phyloP scores from a whole-genome alignment of 768 basidiomycete genomes.

The Tricholoma bakamatsutake region DNA sequence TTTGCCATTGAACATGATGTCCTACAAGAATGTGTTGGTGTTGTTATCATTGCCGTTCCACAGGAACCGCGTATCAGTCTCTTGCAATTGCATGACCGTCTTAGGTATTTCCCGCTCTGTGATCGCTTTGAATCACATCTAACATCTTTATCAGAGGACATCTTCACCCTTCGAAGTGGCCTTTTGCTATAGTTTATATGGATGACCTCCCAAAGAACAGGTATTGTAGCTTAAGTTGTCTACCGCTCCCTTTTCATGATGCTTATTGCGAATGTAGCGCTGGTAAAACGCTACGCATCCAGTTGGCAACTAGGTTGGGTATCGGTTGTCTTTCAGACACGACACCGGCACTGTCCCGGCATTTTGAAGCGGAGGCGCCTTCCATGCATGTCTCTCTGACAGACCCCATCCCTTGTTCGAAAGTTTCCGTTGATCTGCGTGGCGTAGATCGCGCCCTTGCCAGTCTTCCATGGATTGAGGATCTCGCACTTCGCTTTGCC shows the following conservation, averaged over 20 bases:
- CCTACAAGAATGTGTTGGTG: slow-evolving; percentile 41
- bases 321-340: slow-evolving; percentile 30
- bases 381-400: slow-evolving; percentile 24
- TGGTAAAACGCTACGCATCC: slow-evolving; percentile 43
- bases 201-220: slow-evolving; percentile 40
- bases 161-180: slow-evolving; percentile 46
- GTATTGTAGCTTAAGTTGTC: slow-evolving; percentile 8
- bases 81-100: slow-evolving; percentile 34
- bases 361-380: slow-evolving; percentile 34
- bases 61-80: slow-evolving; percentile 31
- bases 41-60: slow-evolving; percentile 33
- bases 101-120: slow-evolving; percentile 23
- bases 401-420: slow-evolving; percentile 31
- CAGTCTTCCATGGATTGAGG: slow-evolving; percentile 24
- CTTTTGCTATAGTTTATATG: slow-evolving; percentile 42
- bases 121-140: neutral
- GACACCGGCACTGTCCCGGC: slow-evolving; percentile 30
- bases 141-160: slow-evolving; percentile 25
- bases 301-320: slow-evolving; percentile 34
- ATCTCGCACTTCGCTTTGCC: slow-evolving; percentile 27
- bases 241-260: neutral
- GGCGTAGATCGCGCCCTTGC: slow-evolving; percentile 22
- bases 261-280: slow-evolving; percentile 18
- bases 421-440: slow-evolving; percentile 23
- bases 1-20: slow-evolving; percentile 43